These are phyloP conservation scores for Tylopilus sp. DNA, from an alignment of 768 basidiomycete genomes.

Conservation along the genomic window DNA sequence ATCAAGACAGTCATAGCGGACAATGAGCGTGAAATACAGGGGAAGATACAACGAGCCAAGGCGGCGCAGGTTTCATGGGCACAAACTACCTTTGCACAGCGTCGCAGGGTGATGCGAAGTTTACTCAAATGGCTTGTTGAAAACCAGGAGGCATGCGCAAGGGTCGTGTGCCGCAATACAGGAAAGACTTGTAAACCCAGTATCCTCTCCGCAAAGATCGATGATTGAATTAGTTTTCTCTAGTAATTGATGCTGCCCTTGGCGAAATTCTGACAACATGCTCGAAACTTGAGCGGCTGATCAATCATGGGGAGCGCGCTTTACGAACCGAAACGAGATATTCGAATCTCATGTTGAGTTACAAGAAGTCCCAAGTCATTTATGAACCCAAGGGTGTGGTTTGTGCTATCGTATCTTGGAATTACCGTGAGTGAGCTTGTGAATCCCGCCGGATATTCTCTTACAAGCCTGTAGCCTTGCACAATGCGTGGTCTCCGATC, in stretches of 20 bases:
- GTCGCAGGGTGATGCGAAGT: conserved; percentile 81
- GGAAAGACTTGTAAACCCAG: conserved; percentile 82
- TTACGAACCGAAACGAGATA: conserved; percentile 71
- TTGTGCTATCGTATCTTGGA: conserved; percentile 92
- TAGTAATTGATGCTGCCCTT: conserved; percentile 90
- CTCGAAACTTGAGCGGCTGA: conserved; percentile 90
- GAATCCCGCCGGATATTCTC: neutral
- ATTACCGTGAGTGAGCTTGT: conserved; percentile 64
- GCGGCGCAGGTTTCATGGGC: conserved; percentile 73
- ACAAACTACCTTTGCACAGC: conserved; percentile 69
- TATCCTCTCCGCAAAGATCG: neutral
- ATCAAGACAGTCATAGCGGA: conserved; percentile 77
- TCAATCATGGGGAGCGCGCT: conserved; percentile 78
- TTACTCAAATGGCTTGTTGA: conserved; percentile 90
- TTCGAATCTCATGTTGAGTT: conserved; percentile 62
- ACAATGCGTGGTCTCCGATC: conserved; percentile 94
- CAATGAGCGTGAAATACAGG: conserved; percentile 61
- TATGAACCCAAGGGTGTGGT: conserved; percentile 94
- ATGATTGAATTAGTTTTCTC: conserved; percentile 3
- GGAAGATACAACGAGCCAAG: conserved; percentile 66
- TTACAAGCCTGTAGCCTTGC: conserved; percentile 59
- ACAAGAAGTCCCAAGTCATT: conserved; percentile 75
- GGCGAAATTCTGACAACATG: conserved; percentile 96
- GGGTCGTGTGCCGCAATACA: conserved; percentile 88
- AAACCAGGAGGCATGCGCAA: conserved; percentile 83